Percentiles rank a stretch among this genome's conserved stretches.
Evolutionary conservation across 2,329 filamentous ascomycete genomes (phyloP).

Genomic region (Monosporascus sp.): DNA sequence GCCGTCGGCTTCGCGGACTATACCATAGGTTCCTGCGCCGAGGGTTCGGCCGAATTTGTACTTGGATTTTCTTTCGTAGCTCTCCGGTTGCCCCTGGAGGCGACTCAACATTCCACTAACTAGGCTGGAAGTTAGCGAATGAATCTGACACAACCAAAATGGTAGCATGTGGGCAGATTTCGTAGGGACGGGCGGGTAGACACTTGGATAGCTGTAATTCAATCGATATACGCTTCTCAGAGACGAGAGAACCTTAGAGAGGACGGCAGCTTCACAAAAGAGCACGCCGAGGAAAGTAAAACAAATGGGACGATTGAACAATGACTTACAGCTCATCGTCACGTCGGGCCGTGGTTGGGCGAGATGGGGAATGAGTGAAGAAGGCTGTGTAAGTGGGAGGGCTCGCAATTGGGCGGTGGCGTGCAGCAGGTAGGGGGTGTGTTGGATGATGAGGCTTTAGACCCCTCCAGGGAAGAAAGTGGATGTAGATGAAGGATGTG

Average conservation of each 20-base stretch:
- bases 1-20: slow-evolving; percentile 90
- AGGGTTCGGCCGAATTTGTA: slow-evolving; percentile 92
- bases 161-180: not conserved
- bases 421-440: too few species aligned
- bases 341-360: slow-evolving; percentile 15
- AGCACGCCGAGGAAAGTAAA: slow-evolving; percentile 10
- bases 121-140: slow-evolving; percentile 30
- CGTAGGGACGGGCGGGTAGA: not conserved
- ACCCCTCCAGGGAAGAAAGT: too few species aligned
- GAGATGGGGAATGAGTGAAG: not conserved
- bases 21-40: slow-evolving; percentile 95
- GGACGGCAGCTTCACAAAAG: slow-evolving; percentile 2
- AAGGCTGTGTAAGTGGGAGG: too few species aligned
- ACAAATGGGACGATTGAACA: slow-evolving; percentile 1
- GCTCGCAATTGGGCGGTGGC: too few species aligned
- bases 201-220: not conserved
- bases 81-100: slow-evolving; percentile 93
- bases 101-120: slow-evolving; percentile 90
- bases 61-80: slow-evolving; percentile 96
- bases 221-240: not conserved
- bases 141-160: not conserved
- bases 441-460: too few species aligned
- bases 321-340: slow-evolving; percentile 37
- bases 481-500: too few species aligned
- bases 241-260: slow-evolving; percentile 1